Base-by-base conservation (phyloP, 768 basidiomycete genomes). In the Agaricus sinodeliciosus region DNA sequence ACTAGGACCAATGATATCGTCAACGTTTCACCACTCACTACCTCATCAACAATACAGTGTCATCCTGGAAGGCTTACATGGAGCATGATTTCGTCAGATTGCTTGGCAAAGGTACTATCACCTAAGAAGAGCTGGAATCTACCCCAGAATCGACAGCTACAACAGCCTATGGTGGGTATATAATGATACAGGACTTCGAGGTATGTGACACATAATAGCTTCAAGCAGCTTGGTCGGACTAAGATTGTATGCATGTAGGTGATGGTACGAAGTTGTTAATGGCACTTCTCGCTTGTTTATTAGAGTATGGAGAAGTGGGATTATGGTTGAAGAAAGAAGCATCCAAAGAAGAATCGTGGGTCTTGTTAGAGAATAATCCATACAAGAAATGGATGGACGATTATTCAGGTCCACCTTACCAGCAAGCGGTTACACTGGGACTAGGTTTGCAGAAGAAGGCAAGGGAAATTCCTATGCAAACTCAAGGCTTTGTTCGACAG, bases 221-320 rank as follows among this genome's bases (percentile, higher is more conserved):
- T 13, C 48, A 18, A 31, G 3, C 3, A 1, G 43, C 12, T 3
- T 35, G 26, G 31, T 16, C 7, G 8, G 31, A 6, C 26, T 15
- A 22, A 25, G n/a, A 3, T 43, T 19, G 42, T 9, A 9, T 43
- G 37, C 16, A 19, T 19, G n/a, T 51, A 80, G 90, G 90, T 0
- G 90, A 94, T 61, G 65, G 78, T 3, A 77, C 79, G 34, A 84
- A 79, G 55, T 70, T 94, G 4, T 62, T 86, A n/a, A 83, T 96
- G 70, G 87, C 90, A 0, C 75, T 94, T 1, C 82, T 87, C 9
- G 85, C 90, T 7, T 97, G 94, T 63, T 72, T 95, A 8, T 69
- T 95, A 0, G 94, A 94, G 2, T 97, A 96, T 63, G 94, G 94
- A 9, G 90, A 95, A 64, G 90, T 94, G 0, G 94, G 93, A 1